Evolutionary conservation across 1,284 basidiomycete genomes (phyloP).

Genomic region (Coriolopsis trogii): DNA sequence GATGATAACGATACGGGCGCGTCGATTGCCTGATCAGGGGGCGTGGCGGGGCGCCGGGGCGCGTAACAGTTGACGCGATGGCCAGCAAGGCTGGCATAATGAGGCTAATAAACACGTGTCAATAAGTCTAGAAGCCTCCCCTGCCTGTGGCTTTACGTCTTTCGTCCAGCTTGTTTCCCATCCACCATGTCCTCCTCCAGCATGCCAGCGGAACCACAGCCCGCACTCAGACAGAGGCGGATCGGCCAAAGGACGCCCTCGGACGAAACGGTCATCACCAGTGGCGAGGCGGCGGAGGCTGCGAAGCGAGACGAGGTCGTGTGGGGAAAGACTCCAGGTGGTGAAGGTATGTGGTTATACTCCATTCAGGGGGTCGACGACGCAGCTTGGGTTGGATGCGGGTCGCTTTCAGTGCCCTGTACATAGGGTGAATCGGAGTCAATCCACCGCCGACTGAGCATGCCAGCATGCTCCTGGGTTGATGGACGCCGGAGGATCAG

Average conservation of each 20-base stretch:
- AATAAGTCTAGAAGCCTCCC: not conserved
- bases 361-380: not conserved
- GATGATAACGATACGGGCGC: too few relatives aligned
- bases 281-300: constrained; percentile 10
- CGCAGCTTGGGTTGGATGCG: not conserved
- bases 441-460: not conserved
- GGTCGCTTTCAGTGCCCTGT: too few relatives aligned
- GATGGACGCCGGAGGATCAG: not conserved
- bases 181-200: constrained; percentile 15
- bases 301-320: constrained; percentile 61
- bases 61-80: constrained; percentile 1
- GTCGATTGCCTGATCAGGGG: too few relatives aligned
- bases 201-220: constrained; percentile 11
- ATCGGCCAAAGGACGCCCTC: constrained; percentile 9
- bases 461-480: not conserved
- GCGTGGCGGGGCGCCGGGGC: not conserved
- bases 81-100: not conserved
- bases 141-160: constrained; percentile 21
- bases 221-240: constrained; percentile 25
- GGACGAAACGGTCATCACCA: constrained; percentile 12
- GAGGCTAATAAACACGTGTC: constrained; percentile 10
- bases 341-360: constrained; percentile 61
- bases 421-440: not conserved
- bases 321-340: constrained; percentile 86
- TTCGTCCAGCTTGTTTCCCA: constrained; percentile 2